Evolutionary conservation across 768 basidiomycete species (phyloP).

Genomic region (Cystobasidium tubakii): DNA sequence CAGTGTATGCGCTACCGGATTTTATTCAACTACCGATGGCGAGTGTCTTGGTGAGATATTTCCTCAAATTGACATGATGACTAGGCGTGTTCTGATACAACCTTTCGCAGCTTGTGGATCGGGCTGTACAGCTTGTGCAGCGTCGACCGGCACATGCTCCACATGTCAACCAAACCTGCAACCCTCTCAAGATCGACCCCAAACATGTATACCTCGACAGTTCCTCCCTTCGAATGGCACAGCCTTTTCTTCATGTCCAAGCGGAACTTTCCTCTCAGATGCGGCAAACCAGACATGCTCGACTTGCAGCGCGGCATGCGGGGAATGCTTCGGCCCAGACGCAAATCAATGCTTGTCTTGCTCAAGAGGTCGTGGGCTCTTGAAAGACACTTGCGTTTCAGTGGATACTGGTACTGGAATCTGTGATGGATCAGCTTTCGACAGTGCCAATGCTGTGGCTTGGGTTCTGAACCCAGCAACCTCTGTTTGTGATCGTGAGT

Average conservation of each 20-base stretch:
- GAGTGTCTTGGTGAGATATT: conserved; percentile 62
- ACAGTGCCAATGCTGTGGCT: conserved; percentile 55
- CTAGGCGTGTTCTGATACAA: not conserved
- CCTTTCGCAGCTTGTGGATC: conserved; percentile 59
- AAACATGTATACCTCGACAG: conserved; percentile 54
- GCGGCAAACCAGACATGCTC: conserved; percentile 52
- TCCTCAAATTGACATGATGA: not conserved
- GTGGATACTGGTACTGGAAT: conserved; percentile 61
- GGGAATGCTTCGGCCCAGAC: conserved; percentile 63
- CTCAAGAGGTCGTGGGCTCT: conserved; percentile 57
- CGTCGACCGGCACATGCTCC: conserved; percentile 61
- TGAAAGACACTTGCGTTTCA: conserved; percentile 67
- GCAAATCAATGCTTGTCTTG: conserved; percentile 70
- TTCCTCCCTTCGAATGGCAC: conserved; percentile 52
- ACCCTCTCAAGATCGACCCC: conserved; percentile 61
- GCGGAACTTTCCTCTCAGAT: conserved; percentile 57
- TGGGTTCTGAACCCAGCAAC: conserved; percentile 76
- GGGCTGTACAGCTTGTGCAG: conserved; percentile 65
- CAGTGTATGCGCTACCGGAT: conserved; percentile 61
- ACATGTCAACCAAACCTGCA: conserved; percentile 68
- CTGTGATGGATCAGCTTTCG: conserved; percentile 52
- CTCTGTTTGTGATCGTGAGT: conserved; percentile 74
- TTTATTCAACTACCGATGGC: conserved; percentile 64
- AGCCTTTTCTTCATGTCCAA: conserved; percentile 59
- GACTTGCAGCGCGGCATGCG: conserved; percentile 52